Evolutionary conservation across 2,329 filamentous ascomycete species (phyloP).

Genomic region (Fusarium sp.): DNA sequence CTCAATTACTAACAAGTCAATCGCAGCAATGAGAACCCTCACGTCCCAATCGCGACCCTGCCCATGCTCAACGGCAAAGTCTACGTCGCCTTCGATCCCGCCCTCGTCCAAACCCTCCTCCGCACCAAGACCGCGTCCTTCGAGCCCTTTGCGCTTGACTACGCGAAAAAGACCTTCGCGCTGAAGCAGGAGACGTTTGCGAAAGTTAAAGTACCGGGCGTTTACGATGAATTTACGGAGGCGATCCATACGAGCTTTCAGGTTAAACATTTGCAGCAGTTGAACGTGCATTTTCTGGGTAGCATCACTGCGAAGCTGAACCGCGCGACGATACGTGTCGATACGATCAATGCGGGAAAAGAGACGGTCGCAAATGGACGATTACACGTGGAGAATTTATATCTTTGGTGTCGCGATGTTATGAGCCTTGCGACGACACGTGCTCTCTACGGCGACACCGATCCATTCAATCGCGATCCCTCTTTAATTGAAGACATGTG

Average conservation of each 20-base stretch:
- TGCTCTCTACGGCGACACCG: slow-evolving; percentile 55
- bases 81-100: slow-evolving; percentile 56
- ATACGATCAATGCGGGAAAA: slow-evolving; percentile 11
- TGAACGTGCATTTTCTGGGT: slow-evolving; percentile 32
- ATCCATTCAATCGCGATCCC: slow-evolving; percentile 49
- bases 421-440: slow-evolving; percentile 51
- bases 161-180: slow-evolving; percentile 51
- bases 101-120: slow-evolving; percentile 51
- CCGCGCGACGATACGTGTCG: neutral
- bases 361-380: slow-evolving; percentile 23
- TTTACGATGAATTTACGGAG: slow-evolving; percentile 44
- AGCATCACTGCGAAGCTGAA: slow-evolving; percentile 23
- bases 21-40: slow-evolving; percentile 38
- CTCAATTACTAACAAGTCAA: neutral
- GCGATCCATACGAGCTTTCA: slow-evolving; percentile 47
- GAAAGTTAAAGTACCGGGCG: slow-evolving; percentile 22
- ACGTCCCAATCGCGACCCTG: slow-evolving; percentile 53
- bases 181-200: slow-evolving; percentile 45
- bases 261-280: slow-evolving; percentile 47
- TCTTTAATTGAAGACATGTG: slow-evolving; percentile 31
- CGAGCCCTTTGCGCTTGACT: slow-evolving; percentile 51
- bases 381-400: slow-evolving; percentile 49
- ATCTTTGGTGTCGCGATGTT: slow-evolving; percentile 49
- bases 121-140: slow-evolving; percentile 54
- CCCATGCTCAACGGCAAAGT: slow-evolving; percentile 55